These are phyloP conservation scores for Fusarium protoensiforme DNA, from an alignment of 2,329 filamentous ascomycete genomes.

Conservation along the genomic window DNA sequence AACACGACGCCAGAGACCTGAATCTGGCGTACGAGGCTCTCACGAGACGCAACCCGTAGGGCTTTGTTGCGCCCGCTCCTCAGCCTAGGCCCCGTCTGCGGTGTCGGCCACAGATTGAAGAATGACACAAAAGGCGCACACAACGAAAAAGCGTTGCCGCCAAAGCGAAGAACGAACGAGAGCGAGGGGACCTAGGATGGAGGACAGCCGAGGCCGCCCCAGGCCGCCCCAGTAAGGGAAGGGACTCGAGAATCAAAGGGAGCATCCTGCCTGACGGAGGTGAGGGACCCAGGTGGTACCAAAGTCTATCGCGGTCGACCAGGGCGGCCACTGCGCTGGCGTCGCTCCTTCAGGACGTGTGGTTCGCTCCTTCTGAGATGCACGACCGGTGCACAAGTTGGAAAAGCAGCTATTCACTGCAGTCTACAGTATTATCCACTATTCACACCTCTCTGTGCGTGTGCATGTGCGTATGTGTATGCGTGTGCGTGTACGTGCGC, in stretches of 20 bases:
- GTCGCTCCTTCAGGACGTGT: constrained; percentile 19
- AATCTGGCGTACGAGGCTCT: constrained; percentile 4
- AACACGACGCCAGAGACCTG: background rate
- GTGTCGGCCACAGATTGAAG: constrained; percentile 21
- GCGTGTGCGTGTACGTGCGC: background rate
- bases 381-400: background rate
- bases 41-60: background rate
- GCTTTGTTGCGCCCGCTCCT: background rate
- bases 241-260: background rate
- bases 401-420: background rate
- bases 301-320: constrained; percentile 36
- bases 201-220: background rate
- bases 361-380: background rate
- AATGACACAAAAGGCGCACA: constrained; percentile 4
- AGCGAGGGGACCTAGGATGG: background rate
- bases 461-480: background rate
- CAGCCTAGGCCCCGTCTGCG: background rate
- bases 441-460: background rate
- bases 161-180: background rate
- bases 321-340: constrained; percentile 22
- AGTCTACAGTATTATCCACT: background rate
- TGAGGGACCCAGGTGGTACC: constrained; percentile 28
- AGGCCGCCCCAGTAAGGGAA: background rate
- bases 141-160: background rate
- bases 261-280: background rate